A percentile compares a stretch with the other conserved stretches of the same genome.
These are phyloP conservation scores for Fraxinus floribunda DNA, from an alignment of 305 asterid genomes.

Conservation along the genomic window DNA sequence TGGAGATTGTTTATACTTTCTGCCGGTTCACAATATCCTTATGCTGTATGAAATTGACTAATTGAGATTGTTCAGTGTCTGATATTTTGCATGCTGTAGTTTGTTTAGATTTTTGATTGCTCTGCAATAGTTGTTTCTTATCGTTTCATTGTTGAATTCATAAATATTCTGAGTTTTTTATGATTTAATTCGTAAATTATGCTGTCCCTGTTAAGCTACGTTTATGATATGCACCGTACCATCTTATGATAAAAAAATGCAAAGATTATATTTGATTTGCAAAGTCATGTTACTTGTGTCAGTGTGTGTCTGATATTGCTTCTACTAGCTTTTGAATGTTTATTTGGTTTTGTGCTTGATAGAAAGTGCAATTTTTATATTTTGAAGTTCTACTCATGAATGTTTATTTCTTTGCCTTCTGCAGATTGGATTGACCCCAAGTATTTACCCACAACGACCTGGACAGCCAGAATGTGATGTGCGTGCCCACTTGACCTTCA, in stretches of 20 bases:
- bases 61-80: slow-evolving; percentile 4
- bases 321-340: slow-evolving; percentile 4
- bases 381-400: slow-evolving; percentile 12
- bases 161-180: background rate
- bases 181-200: background rate
- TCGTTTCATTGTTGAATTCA: slow-evolving; percentile 2
- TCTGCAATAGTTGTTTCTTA: background rate
- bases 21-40: slow-evolving; percentile 11
- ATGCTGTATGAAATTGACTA: slow-evolving; percentile 17
- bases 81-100: slow-evolving; percentile 8
- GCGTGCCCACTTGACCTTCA: slow-evolving; percentile 33
- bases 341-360: background rate
- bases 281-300: slow-evolving; percentile 17
- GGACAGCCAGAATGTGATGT: slow-evolving; percentile 90
- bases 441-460: slow-evolving; percentile 84
- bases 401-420: slow-evolving; percentile 35
- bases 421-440: slow-evolving; percentile 69
- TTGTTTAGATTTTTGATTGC: slow-evolving; percentile 4
- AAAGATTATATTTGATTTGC: slow-evolving; percentile 7
- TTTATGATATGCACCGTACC: background rate
- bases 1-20: slow-evolving; percentile 16
- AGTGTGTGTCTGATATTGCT: background rate
- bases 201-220: background rate
- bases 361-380: slow-evolving; percentile 17
- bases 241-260: background rate